These are phyloP conservation scores for Fusarium devonianum DNA, from an alignment of 2,329 filamentous ascomycete species.

Conservation along the genomic window DNA sequence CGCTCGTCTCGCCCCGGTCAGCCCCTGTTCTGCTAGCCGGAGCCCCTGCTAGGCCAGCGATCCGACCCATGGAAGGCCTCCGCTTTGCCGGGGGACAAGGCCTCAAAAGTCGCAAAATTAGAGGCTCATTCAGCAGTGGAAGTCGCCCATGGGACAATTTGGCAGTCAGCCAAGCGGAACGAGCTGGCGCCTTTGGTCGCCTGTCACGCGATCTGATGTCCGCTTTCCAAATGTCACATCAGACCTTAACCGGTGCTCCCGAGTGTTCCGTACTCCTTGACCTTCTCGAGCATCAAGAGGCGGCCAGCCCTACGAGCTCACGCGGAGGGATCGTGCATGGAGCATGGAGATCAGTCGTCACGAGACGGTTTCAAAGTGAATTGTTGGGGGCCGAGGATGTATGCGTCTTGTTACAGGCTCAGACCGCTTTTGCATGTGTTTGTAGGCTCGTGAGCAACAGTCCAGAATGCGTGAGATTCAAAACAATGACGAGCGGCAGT, in stretches of 20 bases:
- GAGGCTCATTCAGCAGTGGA: conserved; percentile 17
- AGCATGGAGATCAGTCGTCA: conserved; percentile 4
- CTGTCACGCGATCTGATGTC: neutral
- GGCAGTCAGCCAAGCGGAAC: conserved; percentile 3
- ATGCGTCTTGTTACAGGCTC: conserved; percentile 15
- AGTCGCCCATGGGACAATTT: conserved; percentile 14
- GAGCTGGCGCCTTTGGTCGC: too few relatives aligned
- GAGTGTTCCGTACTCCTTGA: conserved; percentile 2
- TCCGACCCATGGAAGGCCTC: conserved; percentile 32
- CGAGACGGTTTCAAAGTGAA: conserved; percentile 20
- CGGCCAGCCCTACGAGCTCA: conserved; percentile 6
- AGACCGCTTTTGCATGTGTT: conserved; percentile 33
- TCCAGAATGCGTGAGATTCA: too few relatives aligned
- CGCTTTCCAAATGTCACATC: conserved; percentile 16
- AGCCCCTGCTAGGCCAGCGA: conserved; percentile 28
- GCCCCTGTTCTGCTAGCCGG: conserved; percentile 26
- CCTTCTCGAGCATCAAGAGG: neutral
- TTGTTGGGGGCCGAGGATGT: conserved; percentile 36
- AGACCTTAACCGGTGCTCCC: neutral
- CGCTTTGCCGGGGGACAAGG: conserved; percentile 24
- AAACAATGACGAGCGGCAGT: too few relatives aligned
- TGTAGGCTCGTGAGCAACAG: conserved; percentile 23
- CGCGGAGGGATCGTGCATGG: conserved; percentile 10
- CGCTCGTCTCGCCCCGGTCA: conserved; percentile 28
- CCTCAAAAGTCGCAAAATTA: conserved; percentile 35